Evolutionary conservation across 306 rosid genomes (phyloP).

Genomic region (Medicago ruthenica): DNA sequence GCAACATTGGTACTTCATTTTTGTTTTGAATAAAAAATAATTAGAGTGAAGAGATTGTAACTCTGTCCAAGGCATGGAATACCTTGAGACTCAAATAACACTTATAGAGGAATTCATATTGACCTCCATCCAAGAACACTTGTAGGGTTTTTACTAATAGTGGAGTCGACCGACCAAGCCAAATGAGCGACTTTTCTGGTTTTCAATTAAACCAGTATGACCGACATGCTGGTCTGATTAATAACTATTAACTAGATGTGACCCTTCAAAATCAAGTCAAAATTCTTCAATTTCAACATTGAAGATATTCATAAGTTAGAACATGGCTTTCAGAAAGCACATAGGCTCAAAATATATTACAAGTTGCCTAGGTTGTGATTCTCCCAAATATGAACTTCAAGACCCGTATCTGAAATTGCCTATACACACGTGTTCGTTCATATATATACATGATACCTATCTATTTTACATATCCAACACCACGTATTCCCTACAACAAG

Average conservation of each 20-base stretch:
- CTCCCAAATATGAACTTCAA: conserved; percentile 14
- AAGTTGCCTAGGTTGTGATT: not conserved
- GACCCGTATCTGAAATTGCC: conserved; percentile 9
- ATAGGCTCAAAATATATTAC: conserved; percentile 9
- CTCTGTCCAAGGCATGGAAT: too few species aligned
- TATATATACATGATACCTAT: conserved; percentile 1
- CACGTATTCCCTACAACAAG: conserved; percentile 54
- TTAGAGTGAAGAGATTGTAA: too few species aligned
- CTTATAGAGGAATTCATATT: too few species aligned
- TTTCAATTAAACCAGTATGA: too few species aligned
- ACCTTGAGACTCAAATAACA: too few species aligned
- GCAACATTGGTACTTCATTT: too few species aligned
- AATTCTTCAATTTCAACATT: not conserved
- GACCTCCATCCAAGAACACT: too few species aligned
- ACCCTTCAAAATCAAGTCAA: not conserved
- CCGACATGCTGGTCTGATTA: too few species aligned
- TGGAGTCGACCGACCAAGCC: too few species aligned
- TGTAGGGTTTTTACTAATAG: too few species aligned
- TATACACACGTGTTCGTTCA: not conserved
- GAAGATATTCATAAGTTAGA: not conserved
- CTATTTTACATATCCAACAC: not conserved
- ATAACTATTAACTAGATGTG: not conserved
- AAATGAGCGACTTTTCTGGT: too few species aligned
- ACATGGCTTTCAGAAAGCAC: not conserved
- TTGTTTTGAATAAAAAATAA: too few species aligned